Conservation (phyloP, 192 early-diverging fungal genomes). For the Coemansia sp. region DNA sequence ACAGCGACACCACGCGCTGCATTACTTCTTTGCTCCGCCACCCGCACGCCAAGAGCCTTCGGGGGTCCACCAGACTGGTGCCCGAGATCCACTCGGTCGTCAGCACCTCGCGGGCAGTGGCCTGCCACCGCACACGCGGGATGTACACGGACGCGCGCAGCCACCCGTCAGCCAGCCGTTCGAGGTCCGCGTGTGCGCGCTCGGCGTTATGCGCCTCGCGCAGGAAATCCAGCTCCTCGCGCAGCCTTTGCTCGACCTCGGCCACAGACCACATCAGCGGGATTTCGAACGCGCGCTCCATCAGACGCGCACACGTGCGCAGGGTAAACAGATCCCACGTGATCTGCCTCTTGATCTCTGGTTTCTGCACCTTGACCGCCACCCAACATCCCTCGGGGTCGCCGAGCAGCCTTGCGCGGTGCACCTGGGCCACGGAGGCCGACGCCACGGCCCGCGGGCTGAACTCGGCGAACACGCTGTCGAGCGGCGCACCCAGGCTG, state of each 20-base stretch:
- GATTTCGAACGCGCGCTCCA: slow-evolving; percentile 80
- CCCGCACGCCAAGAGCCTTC: slow-evolving; percentile 25
- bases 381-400: slow-evolving; percentile 56
- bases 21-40: slow-evolving; percentile 56
- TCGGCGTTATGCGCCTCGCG: slow-evolving; percentile 82
- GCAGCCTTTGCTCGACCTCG: slow-evolving; percentile 70
- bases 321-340: slow-evolving; percentile 77
- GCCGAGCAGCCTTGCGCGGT: slow-evolving; percentile 58
- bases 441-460: slow-evolving; percentile 68
- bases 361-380: slow-evolving; percentile 94
- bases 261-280: slow-evolving; percentile 76
- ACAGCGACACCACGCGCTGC: slow-evolving; percentile 72
- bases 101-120: slow-evolving; percentile 69
- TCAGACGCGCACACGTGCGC: slow-evolving; percentile 56
- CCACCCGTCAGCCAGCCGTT: slow-evolving; percentile 50
- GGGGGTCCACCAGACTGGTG: slow-evolving; percentile 61
- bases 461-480: slow-evolving; percentile 72
- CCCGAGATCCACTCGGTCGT: slow-evolving; percentile 91
- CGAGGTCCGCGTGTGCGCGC: slow-evolving; percentile 52
- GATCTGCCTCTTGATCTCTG: slow-evolving; percentile 80
- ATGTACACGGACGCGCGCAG: slow-evolving; percentile 64
- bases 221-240: slow-evolving; percentile 85
- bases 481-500: slow-evolving; percentile 59
- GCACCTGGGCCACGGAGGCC: slow-evolving; percentile 95
- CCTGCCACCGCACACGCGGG: slow-evolving; percentile 72